A percentile compares a stretch with the other conserved stretches of the same genome.
phyloP scores from a whole-genome alignment of 257 asterid genomes.

The Jaltomata sinuosa region DNA sequence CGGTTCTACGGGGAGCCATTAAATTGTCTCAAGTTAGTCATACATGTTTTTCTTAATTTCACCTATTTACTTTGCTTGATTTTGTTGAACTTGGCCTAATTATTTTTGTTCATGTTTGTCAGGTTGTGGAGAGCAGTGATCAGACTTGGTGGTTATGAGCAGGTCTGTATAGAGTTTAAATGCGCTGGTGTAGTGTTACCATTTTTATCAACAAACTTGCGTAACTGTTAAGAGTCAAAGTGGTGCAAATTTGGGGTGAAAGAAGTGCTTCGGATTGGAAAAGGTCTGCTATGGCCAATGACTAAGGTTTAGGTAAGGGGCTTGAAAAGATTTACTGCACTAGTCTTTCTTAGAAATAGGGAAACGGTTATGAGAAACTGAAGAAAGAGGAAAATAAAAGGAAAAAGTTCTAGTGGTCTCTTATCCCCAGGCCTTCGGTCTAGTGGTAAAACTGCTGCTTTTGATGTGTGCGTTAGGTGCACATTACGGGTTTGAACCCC shows the following conservation, averaged over 20 bases:
- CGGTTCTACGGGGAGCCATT: conserved; percentile 76
- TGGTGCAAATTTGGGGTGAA: neutral
- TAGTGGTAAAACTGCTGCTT: neutral
- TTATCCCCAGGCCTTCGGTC: neutral
- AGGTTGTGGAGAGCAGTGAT: conserved; percentile 92
- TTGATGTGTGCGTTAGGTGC: neutral
- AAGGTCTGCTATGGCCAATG: neutral
- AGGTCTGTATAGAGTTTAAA: conserved; percentile 29
- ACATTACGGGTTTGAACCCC: neutral
- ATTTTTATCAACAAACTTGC: neutral
- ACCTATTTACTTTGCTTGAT: neutral
- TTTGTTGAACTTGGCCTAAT: neutral
- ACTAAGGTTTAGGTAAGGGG: neutral
- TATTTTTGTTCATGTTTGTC: conserved; percentile 7
- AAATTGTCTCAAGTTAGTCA: conserved; percentile 78
- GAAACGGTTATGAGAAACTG: neutral
- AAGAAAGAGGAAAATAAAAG: neutral
- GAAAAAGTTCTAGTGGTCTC: neutral
- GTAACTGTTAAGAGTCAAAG: neutral
- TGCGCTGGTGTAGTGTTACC: conserved; percentile 3
- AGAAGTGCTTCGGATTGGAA: neutral
- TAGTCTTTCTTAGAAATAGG: neutral
- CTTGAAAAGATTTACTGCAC: neutral
- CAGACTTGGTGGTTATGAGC: conserved; percentile 92
- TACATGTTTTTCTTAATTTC: neutral